These are phyloP conservation scores for Pichia sp. DNA, from an alignment of 1,139 yeast genomes.

Conservation along the genomic window DNA sequence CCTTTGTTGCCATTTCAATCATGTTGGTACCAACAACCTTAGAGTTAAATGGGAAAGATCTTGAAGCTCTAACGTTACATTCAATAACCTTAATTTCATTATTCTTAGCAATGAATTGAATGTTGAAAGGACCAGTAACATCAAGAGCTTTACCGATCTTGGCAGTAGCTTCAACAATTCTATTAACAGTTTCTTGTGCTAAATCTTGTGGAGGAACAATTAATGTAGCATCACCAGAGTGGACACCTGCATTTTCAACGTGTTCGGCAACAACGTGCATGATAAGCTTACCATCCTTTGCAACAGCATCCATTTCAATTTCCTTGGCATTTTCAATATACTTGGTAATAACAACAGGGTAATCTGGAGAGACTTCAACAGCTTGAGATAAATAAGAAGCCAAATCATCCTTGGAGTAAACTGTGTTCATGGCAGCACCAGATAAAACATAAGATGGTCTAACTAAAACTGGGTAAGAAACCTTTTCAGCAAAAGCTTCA, in stretches of 20 bases:
- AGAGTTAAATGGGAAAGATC: slow-evolving; percentile 98
- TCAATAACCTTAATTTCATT: slow-evolving; percentile 81
- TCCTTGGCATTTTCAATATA: slow-evolving; percentile 97
- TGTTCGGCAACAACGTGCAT: slow-evolving; percentile 99
- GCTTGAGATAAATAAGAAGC: slow-evolving; percentile 88
- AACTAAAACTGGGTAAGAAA: slow-evolving; percentile 90
- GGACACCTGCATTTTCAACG: slow-evolving; percentile 99
- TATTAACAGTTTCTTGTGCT: slow-evolving; percentile 81
- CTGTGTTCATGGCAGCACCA: slow-evolving; percentile 99
- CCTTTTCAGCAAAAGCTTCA: slow-evolving; percentile 83
- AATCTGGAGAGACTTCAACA: slow-evolving; percentile 94
- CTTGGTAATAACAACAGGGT: slow-evolving; percentile 96
- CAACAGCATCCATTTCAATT: slow-evolving; percentile 99
- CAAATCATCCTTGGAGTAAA: slow-evolving; percentile 82
- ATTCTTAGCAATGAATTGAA: slow-evolving; percentile 80
- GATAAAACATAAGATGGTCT: slow-evolving; percentile 97
- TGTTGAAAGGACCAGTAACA: slow-evolving; percentile 97
- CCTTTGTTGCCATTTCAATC: slow-evolving; percentile 97
- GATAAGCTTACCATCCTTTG: slow-evolving; percentile 85
- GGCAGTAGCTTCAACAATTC: slow-evolving; percentile 93
- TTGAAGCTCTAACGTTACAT: slow-evolving; percentile 96
- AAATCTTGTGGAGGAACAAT: slow-evolving; percentile 97
- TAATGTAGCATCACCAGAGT: slow-evolving; percentile 98
- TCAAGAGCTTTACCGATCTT: slow-evolving; percentile 94
- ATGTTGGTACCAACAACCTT: slow-evolving; percentile 96